Percentiles rank a stretch among this genome's conserved stretches.
These are phyloP conservation scores for Neurospora sp. DNA, from an alignment of 2,329 filamentous ascomycete species.

Conservation along the genomic window DNA sequence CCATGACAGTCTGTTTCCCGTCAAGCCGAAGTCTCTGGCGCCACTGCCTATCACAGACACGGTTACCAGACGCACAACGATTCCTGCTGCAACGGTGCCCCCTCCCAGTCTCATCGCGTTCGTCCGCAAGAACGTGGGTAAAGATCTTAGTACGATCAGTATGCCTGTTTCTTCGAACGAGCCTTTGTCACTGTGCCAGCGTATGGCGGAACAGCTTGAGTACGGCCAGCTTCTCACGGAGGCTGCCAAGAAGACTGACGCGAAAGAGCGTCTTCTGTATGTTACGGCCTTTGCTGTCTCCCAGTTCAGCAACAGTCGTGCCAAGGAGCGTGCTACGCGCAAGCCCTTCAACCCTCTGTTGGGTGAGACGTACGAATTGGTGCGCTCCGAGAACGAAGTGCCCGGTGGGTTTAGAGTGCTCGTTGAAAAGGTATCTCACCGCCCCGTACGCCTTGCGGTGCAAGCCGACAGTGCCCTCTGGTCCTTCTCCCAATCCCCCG, in stretches of 20 bases:
- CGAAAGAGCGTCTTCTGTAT: constrained; percentile 65
- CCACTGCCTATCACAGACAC: constrained; percentile 64
- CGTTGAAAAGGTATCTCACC: constrained; percentile 91
- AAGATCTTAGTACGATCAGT: constrained; percentile 90
- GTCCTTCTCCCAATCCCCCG: constrained; percentile 79
- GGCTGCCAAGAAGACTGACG: constrained; percentile 52
- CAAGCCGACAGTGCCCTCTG: constrained; percentile 81
- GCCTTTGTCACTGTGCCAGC: constrained; percentile 77
- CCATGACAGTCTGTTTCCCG: constrained; percentile 51
- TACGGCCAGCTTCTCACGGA: constrained; percentile 77
- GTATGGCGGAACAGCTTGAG: constrained; percentile 81
- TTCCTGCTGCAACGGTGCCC: constrained; percentile 63
- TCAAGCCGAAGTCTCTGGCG: constrained; percentile 61
- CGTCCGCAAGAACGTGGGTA: constrained; percentile 93
- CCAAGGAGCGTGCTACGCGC: constrained; percentile 83
- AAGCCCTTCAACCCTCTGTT: constrained; percentile 98
- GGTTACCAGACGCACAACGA: constrained; percentile 57
- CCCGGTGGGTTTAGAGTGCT: constrained; percentile 74
- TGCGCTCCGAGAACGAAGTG: constrained; percentile 68
- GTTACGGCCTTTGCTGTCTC: constrained; percentile 88
- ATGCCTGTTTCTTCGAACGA: constrained; percentile 98
- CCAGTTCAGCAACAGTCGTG: constrained; percentile 67
- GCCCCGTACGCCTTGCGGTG: constrained; percentile 84
- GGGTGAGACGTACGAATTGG: constrained; percentile 88
- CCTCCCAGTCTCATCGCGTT: constrained; percentile 92